These are phyloP conservation scores for Podosphaera leucotricha DNA, from an alignment of 2,329 filamentous ascomycete species.

Conservation along the genomic window DNA sequence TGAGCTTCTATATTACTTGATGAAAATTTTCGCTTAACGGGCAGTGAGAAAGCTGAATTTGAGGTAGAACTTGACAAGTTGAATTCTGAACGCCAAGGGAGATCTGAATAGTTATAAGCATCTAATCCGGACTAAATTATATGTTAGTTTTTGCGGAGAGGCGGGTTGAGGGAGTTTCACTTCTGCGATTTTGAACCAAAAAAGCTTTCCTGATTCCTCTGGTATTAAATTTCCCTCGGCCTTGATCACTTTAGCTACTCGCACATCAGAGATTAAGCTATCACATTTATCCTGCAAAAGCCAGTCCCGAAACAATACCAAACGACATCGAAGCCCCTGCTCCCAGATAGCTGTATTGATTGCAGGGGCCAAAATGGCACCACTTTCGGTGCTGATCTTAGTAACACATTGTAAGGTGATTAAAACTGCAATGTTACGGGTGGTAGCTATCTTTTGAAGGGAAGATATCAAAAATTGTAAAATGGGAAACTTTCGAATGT, in stretches of 20 bases:
- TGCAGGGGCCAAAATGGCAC: constrained; percentile 49
- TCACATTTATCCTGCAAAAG: constrained; percentile 19
- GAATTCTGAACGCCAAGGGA: background rate
- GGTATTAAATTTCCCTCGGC: constrained; percentile 24
- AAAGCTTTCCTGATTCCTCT: constrained; percentile 5
- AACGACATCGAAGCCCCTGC: constrained; percentile 43
- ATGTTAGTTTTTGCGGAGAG: background rate
- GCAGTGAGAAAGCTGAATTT: constrained; percentile 10
- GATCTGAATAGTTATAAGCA: background rate
- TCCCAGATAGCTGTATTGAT: constrained; percentile 64
- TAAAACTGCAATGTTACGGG: constrained; percentile 48
- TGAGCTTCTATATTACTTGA: constrained; percentile 32
- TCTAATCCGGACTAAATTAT: background rate
- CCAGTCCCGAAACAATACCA: constrained; percentile 65
- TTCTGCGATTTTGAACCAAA: constrained; percentile 11
- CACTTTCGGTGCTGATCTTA: constrained; percentile 43
- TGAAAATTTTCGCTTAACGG: constrained; percentile 38
- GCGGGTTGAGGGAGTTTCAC: constrained; percentile 4
- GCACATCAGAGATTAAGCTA: constrained; percentile 25
- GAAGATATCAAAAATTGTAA: constrained; percentile 42
- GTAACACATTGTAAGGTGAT: constrained; percentile 62
- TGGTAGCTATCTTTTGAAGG: constrained; percentile 51
- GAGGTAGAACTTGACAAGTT: background rate
- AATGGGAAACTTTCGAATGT: constrained; percentile 17
- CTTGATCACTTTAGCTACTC: constrained; percentile 42